A percentile compares a stretch with the other conserved stretches of the same genome.
These are phyloP conservation scores for Plasmopara muralis DNA, from an alignment of 352 stramenopile species.

Conservation along the genomic window DNA sequence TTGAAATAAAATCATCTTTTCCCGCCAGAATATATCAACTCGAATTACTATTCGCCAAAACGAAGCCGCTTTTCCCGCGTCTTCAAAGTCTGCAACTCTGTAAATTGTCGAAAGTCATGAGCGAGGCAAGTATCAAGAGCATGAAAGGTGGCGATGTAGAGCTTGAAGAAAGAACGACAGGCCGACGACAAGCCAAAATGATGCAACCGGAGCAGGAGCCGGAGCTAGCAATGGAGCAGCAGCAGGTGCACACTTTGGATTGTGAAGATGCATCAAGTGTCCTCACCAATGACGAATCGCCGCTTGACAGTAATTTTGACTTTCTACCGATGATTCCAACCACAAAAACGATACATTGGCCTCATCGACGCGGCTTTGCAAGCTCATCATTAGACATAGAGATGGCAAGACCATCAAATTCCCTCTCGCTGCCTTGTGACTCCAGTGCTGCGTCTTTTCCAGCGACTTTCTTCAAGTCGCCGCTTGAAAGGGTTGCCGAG, in stretches of 20 bases:
- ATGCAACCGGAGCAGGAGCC: slow-evolving; percentile 12
- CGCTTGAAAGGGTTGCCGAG: slow-evolving; percentile 21
- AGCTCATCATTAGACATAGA: slow-evolving; percentile 1
- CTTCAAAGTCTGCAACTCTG: background rate
- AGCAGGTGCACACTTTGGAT: slow-evolving; percentile 15
- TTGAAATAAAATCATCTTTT: too few relatives aligned
- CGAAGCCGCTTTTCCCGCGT: slow-evolving; percentile 8
- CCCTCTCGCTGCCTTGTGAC: slow-evolving; percentile 21
- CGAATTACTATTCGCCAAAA: too few relatives aligned
- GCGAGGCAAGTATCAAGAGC: slow-evolving; percentile 4
- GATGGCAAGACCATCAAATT: slow-evolving; percentile 13
- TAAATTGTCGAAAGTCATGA: slow-evolving; percentile 7
- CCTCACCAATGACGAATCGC: slow-evolving; percentile 41
- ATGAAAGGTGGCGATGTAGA: slow-evolving; percentile 2
- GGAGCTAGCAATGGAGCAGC: slow-evolving; percentile 19
- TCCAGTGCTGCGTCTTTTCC: slow-evolving; percentile 41
- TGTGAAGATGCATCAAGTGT: slow-evolving; percentile 39
- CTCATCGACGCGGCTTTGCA: slow-evolving; percentile 16
- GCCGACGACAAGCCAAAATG: slow-evolving; percentile 1
- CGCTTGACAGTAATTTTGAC: slow-evolving; percentile 44
- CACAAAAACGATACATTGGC: slow-evolving; percentile 40
- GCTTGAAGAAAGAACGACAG: background rate
- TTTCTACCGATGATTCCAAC: slow-evolving; percentile 32
- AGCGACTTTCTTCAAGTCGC: slow-evolving; percentile 72
- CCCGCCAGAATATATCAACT: too few relatives aligned